These are phyloP conservation scores for Rhodomyrtus tomentosa DNA, from an alignment of 345 rosid species.

Conservation along the genomic window DNA sequence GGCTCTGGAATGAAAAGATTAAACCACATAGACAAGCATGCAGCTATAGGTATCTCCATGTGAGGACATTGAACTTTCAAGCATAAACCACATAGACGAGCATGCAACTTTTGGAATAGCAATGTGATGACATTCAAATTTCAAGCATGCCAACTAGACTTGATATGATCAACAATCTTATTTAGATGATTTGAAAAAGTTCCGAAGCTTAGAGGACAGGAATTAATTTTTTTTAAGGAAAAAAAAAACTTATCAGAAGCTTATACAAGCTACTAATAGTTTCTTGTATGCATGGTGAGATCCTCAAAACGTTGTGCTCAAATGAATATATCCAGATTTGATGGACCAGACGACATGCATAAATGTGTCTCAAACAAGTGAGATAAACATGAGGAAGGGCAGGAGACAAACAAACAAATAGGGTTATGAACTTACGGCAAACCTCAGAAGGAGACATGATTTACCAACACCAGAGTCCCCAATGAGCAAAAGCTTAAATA, in stretches of 20 bases:
- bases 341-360: background rate
- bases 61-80: background rate
- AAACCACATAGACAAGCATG: background rate
- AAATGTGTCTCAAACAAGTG: background rate
- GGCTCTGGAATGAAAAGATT: background rate
- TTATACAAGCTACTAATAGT: background rate
- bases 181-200: background rate
- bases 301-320: background rate
- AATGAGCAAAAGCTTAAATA: conserved; percentile 47
- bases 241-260: background rate
- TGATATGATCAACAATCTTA: background rate
- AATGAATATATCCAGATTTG: background rate
- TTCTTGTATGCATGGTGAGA: background rate
- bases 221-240: background rate
- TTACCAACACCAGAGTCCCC: conserved; percentile 56
- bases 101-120: background rate
- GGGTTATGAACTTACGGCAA: conserved; percentile 15
- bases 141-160: background rate
- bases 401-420: background rate
- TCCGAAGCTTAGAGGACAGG: background rate
- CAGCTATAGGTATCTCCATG: background rate
- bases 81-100: background rate
- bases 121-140: background rate
- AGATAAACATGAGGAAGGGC: background rate
- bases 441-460: conserved; percentile 42